Conservation (phyloP, 768 basidiomycete species). For the Chalciporus pseudorubinellus region DNA sequence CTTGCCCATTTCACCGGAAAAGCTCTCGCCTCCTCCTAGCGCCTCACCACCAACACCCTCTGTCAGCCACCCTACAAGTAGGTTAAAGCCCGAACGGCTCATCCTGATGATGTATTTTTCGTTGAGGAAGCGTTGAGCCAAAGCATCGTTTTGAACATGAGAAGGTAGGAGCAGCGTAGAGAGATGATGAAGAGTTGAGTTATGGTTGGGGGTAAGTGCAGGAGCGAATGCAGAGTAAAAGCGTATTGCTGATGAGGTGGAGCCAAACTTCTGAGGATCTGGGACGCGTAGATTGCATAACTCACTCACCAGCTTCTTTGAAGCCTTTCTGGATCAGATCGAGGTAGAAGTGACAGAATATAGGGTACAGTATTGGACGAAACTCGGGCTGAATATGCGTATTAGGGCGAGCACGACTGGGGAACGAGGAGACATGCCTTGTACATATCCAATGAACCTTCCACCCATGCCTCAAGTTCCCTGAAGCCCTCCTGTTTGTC, state of each 20-base stretch:
- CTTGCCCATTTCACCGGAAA: conserved; percentile 77
- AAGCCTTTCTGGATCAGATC: conserved; percentile 90
- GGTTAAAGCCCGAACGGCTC: conserved; percentile 87
- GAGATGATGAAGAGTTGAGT: conserved; percentile 69
- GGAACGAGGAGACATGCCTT: conserved; percentile 47
- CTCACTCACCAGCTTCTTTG: conserved; percentile 76
- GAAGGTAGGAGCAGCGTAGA: conserved; percentile 76
- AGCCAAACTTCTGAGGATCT: conserved; percentile 7
- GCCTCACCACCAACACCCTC: conserved; percentile 87
- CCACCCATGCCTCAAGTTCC: conserved; percentile 86
- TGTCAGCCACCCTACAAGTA: conserved; percentile 94
- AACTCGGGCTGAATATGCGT: conserved; percentile 66
- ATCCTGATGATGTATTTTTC: conserved; percentile 91
- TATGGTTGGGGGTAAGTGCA: conserved; percentile 65
- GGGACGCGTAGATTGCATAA: background rate
- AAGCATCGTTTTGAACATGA: conserved; percentile 80
- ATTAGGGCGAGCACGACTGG: conserved; percentile 8
- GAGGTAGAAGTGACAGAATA: conserved; percentile 96
- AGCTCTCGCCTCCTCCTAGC: conserved; percentile 75
- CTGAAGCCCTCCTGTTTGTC: conserved; percentile 85
- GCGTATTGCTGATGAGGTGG: conserved; percentile 52
- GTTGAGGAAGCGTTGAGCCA: conserved; percentile 80
- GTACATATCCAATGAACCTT: conserved; percentile 90
- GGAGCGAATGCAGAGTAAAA: conserved; percentile 74
- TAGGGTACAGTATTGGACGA: conserved; percentile 88